phyloP scores from a whole-genome alignment of 2,329 filamentous ascomycete species.

The Paecilomyces variotii region DNA sequence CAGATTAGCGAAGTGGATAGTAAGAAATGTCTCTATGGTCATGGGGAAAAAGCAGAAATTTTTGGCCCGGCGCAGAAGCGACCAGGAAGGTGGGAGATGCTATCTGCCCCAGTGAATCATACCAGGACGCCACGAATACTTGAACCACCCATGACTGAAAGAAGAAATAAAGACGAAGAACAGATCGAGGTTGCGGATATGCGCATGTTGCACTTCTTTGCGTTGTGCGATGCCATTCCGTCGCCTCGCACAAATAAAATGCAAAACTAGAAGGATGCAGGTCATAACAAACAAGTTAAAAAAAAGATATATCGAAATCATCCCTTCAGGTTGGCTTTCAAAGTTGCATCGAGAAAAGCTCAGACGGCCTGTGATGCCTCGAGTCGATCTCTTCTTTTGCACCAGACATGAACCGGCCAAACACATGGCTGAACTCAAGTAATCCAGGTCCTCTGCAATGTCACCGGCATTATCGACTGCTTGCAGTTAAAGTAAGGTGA shows the following conservation, averaged over 20 bases:
- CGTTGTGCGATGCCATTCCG: constrained; percentile 14
- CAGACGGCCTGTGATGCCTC: constrained; percentile 50
- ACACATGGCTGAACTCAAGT: constrained; percentile 40
- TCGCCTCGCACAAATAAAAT: constrained; percentile 13
- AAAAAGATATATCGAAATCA: constrained; percentile 17
- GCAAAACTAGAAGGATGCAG: constrained; percentile 15
- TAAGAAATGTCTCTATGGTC: constrained; percentile 25
- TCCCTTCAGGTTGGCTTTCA: constrained; percentile 46
- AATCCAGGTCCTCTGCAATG: constrained; percentile 49
- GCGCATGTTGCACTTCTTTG: constrained; percentile 13
- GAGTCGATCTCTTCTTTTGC: constrained; percentile 46
- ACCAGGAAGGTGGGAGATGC: constrained; percentile 19
- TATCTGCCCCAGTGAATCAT: constrained; percentile 24
- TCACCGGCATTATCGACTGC: constrained; percentile 44
- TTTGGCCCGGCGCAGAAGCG: constrained; percentile 21
- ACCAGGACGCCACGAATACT: constrained; percentile 28
- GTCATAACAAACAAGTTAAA: constrained; percentile 10
- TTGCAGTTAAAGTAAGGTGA: constrained; percentile 52
- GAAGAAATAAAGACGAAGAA: constrained; percentile 4
- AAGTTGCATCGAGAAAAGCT: constrained; percentile 42
- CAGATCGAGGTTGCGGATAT: constrained; percentile 17
- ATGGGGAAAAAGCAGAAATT: constrained; percentile 16
- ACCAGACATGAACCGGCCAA: constrained; percentile 47
- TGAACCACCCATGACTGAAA: constrained; percentile 17
- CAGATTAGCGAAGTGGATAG: constrained; percentile 5